A percentile compares a stretch with the other conserved stretches of the same genome.
These are phyloP conservation scores for Populus hybrid DNA, from an alignment of 441 rosid genomes.

Conservation along the genomic window DNA sequence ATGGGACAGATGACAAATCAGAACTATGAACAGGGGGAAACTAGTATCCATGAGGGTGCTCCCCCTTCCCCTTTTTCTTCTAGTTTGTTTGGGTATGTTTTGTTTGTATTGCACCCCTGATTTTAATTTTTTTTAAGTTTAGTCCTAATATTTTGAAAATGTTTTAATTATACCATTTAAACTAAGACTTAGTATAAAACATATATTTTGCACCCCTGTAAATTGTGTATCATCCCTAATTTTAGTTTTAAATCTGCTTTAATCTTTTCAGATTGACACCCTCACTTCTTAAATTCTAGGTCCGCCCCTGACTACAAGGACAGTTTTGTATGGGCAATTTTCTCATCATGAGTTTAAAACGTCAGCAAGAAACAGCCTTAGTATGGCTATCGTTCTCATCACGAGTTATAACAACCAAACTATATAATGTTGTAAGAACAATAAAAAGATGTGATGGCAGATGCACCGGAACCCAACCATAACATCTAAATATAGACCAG, in stretches of 20 bases:
- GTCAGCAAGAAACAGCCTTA: too few relatives aligned
- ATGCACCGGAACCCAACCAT: not conserved
- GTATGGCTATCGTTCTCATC: not conserved
- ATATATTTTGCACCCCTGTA: not conserved
- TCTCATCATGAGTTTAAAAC: not conserved
- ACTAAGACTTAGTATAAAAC: too few relatives aligned
- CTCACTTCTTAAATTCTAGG: not conserved
- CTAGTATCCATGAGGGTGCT: not conserved
- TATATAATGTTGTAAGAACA: not conserved
- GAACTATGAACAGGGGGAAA: not conserved
- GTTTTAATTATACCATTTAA: too few relatives aligned
- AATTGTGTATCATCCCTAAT: not conserved
- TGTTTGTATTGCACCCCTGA: not conserved
- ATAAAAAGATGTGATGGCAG: not conserved
- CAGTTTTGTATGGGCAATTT: not conserved
- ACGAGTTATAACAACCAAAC: not conserved
- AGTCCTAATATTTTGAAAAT: too few relatives aligned
- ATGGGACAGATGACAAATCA: not conserved
- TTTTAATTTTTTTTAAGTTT: too few relatives aligned
- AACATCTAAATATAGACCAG: not conserved
- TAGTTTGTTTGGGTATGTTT: not conserved
- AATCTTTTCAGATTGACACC: not conserved
- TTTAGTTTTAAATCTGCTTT: not conserved
- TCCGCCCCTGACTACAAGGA: too few relatives aligned
- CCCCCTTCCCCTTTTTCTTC: not conserved